Evolutionary conservation across 164 flowering plant species (phyloP), one percentile per base, ranked within the genome.

Genomic region (Warburgia ugandensis): DNA sequence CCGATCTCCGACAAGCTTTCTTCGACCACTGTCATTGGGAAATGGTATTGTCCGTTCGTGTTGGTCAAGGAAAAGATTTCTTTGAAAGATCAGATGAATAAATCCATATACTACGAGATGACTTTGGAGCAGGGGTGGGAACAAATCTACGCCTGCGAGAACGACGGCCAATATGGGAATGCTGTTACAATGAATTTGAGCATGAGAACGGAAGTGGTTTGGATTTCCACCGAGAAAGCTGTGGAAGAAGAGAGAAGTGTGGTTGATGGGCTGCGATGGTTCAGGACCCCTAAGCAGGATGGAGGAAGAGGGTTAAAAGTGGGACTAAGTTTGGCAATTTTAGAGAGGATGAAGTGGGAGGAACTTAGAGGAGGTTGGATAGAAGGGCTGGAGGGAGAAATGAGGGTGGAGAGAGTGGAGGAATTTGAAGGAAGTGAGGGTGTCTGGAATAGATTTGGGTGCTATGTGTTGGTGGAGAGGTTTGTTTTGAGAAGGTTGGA

Each of bases 81-180:
- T 1, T 12, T 59, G 21, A 68, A 53, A 50, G 74, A 73, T 10
- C 80, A 77, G 38, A 52, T 68, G 68, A 54, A 53, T 13, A 33
- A 4, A 13, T 77, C 84, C 9, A 39, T 50, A 43, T 79, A 50
- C 47, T 81, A 81, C 37, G 72, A 67, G 66, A 73, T 79, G 68
- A 67, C 67, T 45, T 66, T 84, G 0, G 79, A 81, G 57, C 88
- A 77, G 49, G 50, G 56, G 27, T 84, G 94, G 94, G 78, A 76
- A 37, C 59, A 60, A 55, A 55, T 84, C 17, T 72, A 58, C 46
- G 32, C 45, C 3, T 46, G 61, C 22, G 59, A 64, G 32, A 77
- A 68, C 29, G 5, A 59, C 14, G 22, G 47, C 3, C 13, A 22
- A 5, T 14, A 49, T 13, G 59, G 52, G 2, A 70, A 66, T 23